Evolutionary conservation across 352 stramenopile species (phyloP), one percentile per base, ranked within the genome.

Genomic region (Globisporangium megalacanthum): DNA sequence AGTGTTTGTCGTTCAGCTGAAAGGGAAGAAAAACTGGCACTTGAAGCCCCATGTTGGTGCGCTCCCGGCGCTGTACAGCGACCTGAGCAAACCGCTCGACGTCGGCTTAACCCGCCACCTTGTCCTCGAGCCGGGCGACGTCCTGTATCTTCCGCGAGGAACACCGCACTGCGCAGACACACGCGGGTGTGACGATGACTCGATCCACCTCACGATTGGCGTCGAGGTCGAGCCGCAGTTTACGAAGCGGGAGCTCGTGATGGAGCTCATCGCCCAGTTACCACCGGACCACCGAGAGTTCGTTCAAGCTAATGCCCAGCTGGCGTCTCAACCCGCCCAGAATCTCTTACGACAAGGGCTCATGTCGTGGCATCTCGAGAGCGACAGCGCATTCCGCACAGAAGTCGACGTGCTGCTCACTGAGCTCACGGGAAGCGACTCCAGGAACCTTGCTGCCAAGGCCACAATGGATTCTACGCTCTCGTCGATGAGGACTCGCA

Each of bases 1-100:
- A 75, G 68, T 75, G n/a, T 75, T 75, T 50, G 62, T 63, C 0
- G 17, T 75, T 10, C 68, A 73, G 45, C 25, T 73, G 4, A 70
- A 73, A 54, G 68, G 68, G 36, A 42, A 17, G 14, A 75, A 75
- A 25, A 63, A 52, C 4, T 75, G 68, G 68, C 56, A 61, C 2
- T 31, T 75, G 15, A 52, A 63, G 51, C 47, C 63, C 25, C 51
- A 58, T 8, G 41, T 57, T 22, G 45, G 36, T 3, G 15, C 33
- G 11, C 17, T 75, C 3, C 68, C 68, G 25, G 49, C 39, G 13
- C 58, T 75, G 13, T 75, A 73, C 35, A 60, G 62, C 6, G 65
- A 66, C 29, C 29, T 62, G 3, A 39, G 52, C 4, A 13, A 54
- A 2, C 13, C 31, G 14, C 6, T 8, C 8, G n/a, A 48, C 25